Conservation (phyloP, 208 protist genomes). For the Herpetomonas tarakana region DNA sequence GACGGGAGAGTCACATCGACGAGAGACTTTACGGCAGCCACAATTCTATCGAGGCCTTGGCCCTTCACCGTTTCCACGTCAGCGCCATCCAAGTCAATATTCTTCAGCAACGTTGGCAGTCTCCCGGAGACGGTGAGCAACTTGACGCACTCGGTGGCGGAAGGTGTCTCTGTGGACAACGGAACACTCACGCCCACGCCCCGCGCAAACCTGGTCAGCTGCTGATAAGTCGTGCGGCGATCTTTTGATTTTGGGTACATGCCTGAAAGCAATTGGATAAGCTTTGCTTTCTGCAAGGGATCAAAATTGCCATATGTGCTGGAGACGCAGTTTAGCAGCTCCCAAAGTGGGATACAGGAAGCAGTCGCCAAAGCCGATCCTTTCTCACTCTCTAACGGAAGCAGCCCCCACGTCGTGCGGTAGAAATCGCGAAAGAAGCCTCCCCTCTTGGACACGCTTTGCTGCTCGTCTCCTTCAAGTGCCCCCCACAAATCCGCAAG, state of each 20-base stretch:
- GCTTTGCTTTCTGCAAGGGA: constrained; percentile 28
- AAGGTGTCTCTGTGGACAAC: constrained; percentile 3
- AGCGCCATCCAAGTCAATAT: constrained; percentile 6
- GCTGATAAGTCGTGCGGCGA: constrained; percentile 71
- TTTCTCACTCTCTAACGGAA: constrained; percentile 33
- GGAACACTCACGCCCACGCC: background rate
- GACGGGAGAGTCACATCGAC: background rate
- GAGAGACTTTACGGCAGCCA: background rate
- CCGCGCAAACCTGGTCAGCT: constrained; percentile 15
- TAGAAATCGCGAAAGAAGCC: constrained; percentile 7
- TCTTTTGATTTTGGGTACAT: constrained; percentile 81
- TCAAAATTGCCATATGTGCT: constrained; percentile 23
- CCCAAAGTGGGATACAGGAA: constrained; percentile 80
- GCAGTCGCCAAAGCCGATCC: constrained; percentile 65
- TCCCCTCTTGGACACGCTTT: background rate
- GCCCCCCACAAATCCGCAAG: background rate
- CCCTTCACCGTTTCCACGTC: constrained; percentile 16
- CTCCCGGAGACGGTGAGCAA: background rate
- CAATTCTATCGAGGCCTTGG: constrained; percentile 1
- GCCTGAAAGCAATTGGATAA: constrained; percentile 42
- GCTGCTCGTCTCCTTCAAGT: background rate
- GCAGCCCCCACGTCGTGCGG: constrained; percentile 25
- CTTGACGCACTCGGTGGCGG: background rate
- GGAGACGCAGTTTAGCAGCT: constrained; percentile 54
- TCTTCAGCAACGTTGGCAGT: background rate